A percentile compares a stretch with the other conserved stretches of the same genome.
Evolutionary conservation across 768 basidiomycete species (phyloP).

Genomic region (Tephrocybe sp.): DNA sequence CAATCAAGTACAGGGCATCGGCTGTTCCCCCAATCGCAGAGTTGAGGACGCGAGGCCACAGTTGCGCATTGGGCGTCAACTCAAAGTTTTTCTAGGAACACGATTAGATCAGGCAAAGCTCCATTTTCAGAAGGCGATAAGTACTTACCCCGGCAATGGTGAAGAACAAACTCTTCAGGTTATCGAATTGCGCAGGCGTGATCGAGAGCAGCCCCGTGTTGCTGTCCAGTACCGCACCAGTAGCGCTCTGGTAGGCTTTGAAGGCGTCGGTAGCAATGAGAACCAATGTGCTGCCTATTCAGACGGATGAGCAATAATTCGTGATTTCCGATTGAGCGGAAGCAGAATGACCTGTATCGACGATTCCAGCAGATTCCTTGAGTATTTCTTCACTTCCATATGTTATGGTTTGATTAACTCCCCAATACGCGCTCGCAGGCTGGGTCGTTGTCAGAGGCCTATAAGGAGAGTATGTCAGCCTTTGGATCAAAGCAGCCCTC

Average conservation of each 20-base stretch:
- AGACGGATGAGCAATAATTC: neutral
- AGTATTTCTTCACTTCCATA: neutral
- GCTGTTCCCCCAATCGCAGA: neutral
- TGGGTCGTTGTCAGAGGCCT: neutral
- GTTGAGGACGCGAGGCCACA: constrained; percentile 1
- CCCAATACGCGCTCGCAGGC: neutral
- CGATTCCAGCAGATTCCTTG: neutral
- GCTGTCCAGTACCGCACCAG: neutral
- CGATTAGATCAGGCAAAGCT: no score
- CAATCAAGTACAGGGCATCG: neutral
- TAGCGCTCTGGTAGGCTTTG: neutral
- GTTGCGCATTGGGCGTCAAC: neutral
- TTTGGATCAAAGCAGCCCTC: neutral
- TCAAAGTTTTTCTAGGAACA: neutral
- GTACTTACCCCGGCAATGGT: neutral
- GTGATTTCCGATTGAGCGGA: neutral
- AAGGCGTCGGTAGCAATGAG: neutral
- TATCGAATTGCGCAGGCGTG: neutral
- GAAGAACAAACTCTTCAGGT: neutral
- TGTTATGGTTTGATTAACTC: constrained; percentile 1
- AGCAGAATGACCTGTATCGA: neutral
- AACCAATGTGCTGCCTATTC: neutral
- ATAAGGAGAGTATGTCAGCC: neutral
- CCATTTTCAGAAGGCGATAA: no score
- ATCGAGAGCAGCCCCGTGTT: neutral